Evolutionary conservation across 495 filamentous ascomycete genomes (phyloP), one percentile per base, ranked within the genome.

Genomic region (Hyaloscypha bicolor): DNA sequence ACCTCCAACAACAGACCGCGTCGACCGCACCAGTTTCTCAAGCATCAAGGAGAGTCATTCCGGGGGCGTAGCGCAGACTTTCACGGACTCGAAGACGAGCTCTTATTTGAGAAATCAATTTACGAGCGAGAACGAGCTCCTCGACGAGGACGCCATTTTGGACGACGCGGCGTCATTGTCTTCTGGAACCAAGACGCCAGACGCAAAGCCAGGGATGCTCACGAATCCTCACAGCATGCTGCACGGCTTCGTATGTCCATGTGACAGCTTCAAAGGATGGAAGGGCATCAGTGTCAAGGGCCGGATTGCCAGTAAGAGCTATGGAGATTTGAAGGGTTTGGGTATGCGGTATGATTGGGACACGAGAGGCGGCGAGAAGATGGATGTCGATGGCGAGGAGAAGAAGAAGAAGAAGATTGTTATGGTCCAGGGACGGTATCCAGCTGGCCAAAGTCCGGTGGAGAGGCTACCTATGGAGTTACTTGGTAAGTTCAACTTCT

Each of bases 381-480:
- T 68, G 60, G 31, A 63, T 31, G 64, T 67, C 16, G 76, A 74
- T 37, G 60, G 69, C 31, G 37, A 56, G 52, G 71, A 73, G 52
- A 75, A 76, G n/a, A 32, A 71, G 25, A 42, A 57, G 52, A 69
- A 73, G 42, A 75, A 76, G n/a, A 32, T 73, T 30, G 62, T 63
- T 30, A 74, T 75, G 71, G 63, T 73, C n/a, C 66, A 75, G 3
- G 72, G 66, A 32, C 63, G 60, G 31, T 73, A 73, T 55, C 42
- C 62, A 19, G 74, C 81, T 14, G 81, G 82, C 42, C 64, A 77
- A 30, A 74, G 80, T 16, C 75, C 81, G n/a, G 69, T 94, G 52
- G 90, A 93, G 79, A 87, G 76, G 65, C 76, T 94, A 6, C 91
- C 91, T 0, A 79, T 82, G 19, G 91, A 94, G 74, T 81, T 93